Evolutionary conservation across 2,329 filamentous ascomycete genomes (phyloP), one percentile per base, ranked within the genome.

Genomic region (Penicillium corylophilum): DNA sequence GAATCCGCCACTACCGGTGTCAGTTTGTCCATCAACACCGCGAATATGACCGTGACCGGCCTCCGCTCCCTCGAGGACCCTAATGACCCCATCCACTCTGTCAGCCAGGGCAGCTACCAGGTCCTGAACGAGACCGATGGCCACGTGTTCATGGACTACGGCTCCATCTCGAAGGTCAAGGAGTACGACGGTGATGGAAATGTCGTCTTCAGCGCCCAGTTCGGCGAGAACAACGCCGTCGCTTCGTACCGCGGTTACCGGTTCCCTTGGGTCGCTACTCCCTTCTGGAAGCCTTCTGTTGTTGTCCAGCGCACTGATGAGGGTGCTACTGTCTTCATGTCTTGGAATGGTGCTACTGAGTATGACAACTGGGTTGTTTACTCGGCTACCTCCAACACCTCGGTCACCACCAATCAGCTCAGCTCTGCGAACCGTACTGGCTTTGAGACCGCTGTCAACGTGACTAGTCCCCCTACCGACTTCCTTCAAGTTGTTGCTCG

Each of bases 271-370:
- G 46, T 43, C 9, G 63, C 56, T 4, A 55, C 53, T 12, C 63
- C 61, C 4, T 54, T 55, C 42, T 58, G 50, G 54, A 50, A 55
- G 9, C 63, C 63, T 8, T 57, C 57, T 15, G 44, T 51, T 23
- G 44, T 52, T 9, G 47, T 57, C 8, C 36, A 47, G 8, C 43
- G 29, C 7, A 53, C 51, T 10, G 40, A 33, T 4, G 23, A 26
- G 4, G 45, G 23, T 23, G 44, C 29, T n/a, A 50, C 48, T 2
- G 53, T 71, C 5, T 70, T 68, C 52, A 71, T 74, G 64, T 73
- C 71, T 55, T 73, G 71, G 70, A 70, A 70, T 33, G 70, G 71
- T 13, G 71, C 70, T 8, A 73, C 70, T 1, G 70, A 72, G 26
- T 59, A 62, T 43, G 60, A 62, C 33, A 59, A 56, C 22, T 59